Base-by-base conservation (phyloP, 2,329 filamentous ascomycete species). In the Torrubiella hemipterigena region DNA sequence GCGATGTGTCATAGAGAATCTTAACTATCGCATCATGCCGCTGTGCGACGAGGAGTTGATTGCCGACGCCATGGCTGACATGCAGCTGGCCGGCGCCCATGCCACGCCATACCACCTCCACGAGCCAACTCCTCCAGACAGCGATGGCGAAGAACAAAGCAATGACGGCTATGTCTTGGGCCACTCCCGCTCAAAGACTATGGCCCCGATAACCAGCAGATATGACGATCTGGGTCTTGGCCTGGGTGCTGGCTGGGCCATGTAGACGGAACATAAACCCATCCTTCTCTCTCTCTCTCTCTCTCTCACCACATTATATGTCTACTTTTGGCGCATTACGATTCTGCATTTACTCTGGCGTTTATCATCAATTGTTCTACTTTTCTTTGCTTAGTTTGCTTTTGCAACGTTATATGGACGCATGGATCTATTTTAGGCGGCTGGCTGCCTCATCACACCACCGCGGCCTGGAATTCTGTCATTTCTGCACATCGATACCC, bases 11-110 rank as follows among this genome's bases (percentile, higher is more conserved):
- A 69, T 79, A 61, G 70, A 77, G 55, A 73, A 66, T 48, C 58
- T 81, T 28, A 61, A 65, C 39, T 80, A 77, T 51, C 64, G 73
- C 33, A 69, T 81, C 45, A 52, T 78, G 50, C 71, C 72, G 6
- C 57, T 80, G 8, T 73, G 64, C 50, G 59, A 72, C 29, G 61
- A 65, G 3, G 61, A 63, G 21, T 63, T 71, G 38, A 65, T 80
- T 38, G 58, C 63, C 22, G 68, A 74, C 38, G 73, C 73, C 9
- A 58, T 74, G 48, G 63, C 67, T 33, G 73, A 78, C 44, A 80
- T 80, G 70, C 65, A 71, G 47, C 65, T 74, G 28, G 74, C 73
- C 6, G 70, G 42, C 7, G 47, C 46, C 13, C 48, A 56, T 24
- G 38, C 42, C n/a, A 25, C 22, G 19, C 42, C 44, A 22, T 47